Conservation (phyloP, 1,284 basidiomycete genomes). For the Sporisorium scitamineum region DNA sequence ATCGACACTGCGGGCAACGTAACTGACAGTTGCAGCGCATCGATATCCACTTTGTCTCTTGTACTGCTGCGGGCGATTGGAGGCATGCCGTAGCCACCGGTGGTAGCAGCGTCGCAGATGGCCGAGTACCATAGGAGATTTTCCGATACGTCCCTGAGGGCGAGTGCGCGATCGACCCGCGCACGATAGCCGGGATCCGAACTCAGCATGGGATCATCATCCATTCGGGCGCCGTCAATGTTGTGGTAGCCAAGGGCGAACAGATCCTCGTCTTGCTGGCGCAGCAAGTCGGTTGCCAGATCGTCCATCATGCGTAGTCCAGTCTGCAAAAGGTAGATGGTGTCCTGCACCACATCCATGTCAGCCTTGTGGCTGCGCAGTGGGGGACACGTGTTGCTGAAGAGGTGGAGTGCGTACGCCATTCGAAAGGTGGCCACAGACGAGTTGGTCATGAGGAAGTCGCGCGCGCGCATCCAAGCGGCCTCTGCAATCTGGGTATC, state of each 20-base stretch:
- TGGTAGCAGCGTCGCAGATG: slow-evolving; percentile 38
- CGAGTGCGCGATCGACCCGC: slow-evolving; percentile 30
- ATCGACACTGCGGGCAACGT: slow-evolving; percentile 16
- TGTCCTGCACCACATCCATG: slow-evolving; percentile 26
- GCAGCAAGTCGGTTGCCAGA: slow-evolving; percentile 37
- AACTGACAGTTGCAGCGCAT: slow-evolving; percentile 27
- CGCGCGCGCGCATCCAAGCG: slow-evolving; percentile 39
- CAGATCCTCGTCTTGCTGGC: slow-evolving; percentile 42
- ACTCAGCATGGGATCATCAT: slow-evolving; percentile 15
- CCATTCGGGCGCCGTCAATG: slow-evolving; percentile 31
- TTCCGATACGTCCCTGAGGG: slow-evolving; percentile 39
- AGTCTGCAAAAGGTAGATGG: slow-evolving; percentile 31
- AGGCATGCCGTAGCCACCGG: slow-evolving; percentile 34
- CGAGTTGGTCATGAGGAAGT: slow-evolving; percentile 41
- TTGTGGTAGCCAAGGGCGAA: slow-evolving; percentile 37
- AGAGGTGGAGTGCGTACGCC: slow-evolving; percentile 45
- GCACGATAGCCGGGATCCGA: slow-evolving; percentile 33
- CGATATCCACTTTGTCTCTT: slow-evolving; percentile 35
- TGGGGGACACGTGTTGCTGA: slow-evolving; percentile 45
- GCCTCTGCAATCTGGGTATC: slow-evolving; percentile 47
- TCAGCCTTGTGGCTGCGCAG: slow-evolving; percentile 23
- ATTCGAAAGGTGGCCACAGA: slow-evolving; percentile 45
- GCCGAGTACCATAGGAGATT: slow-evolving; percentile 47
- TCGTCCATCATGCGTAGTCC: slow-evolving; percentile 50
- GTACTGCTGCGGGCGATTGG: slow-evolving; percentile 31